A percentile compares a stretch with the other conserved stretches of the same genome.
phyloP scores from a whole-genome alignment of 805 yeast species.

The Candida alai region DNA sequence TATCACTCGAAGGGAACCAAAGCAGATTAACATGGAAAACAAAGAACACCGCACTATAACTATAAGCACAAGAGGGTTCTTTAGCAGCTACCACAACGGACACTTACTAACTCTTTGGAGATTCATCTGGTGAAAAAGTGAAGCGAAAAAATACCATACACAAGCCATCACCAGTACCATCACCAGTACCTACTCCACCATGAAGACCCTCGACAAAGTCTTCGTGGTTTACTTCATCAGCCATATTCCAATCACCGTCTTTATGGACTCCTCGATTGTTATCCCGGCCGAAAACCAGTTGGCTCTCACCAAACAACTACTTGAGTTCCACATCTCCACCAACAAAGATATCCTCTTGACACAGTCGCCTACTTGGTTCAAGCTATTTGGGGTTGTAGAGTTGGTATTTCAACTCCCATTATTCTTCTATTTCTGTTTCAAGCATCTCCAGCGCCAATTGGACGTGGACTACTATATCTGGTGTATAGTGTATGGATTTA shows the following conservation, averaged over 20 bases:
- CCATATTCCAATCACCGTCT: slow-evolving; percentile 72
- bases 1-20: no score
- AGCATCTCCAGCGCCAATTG: slow-evolving; percentile 10
- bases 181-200: no score
- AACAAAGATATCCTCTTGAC: slow-evolving; percentile 72
- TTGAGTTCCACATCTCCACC: slow-evolving; percentile 53
- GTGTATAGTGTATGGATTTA: slow-evolving; percentile 68
- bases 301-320: slow-evolving; percentile 45
- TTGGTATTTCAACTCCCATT: slow-evolving; percentile 75
- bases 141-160: no score
- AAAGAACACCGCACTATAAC: no score
- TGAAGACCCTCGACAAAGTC: slow-evolving; percentile 33
- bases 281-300: slow-evolving; percentile 51
- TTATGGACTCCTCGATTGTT: slow-evolving; percentile 72
- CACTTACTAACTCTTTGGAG: no score
- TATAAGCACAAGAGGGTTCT: no score
- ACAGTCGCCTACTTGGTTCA: slow-evolving; percentile 68
- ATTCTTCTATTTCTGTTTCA: slow-evolving; percentile 47
- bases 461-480: slow-evolving; percentile 19
- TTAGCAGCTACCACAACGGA: no score
- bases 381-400: slow-evolving; percentile 68
- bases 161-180: no score
- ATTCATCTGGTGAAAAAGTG: no score
- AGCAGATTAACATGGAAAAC: no score
- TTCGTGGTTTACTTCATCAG: slow-evolving; percentile 51